These are phyloP conservation scores for Desmodesmus armatus DNA, from an alignment of 139 green algal species.

Conservation along the genomic window DNA sequence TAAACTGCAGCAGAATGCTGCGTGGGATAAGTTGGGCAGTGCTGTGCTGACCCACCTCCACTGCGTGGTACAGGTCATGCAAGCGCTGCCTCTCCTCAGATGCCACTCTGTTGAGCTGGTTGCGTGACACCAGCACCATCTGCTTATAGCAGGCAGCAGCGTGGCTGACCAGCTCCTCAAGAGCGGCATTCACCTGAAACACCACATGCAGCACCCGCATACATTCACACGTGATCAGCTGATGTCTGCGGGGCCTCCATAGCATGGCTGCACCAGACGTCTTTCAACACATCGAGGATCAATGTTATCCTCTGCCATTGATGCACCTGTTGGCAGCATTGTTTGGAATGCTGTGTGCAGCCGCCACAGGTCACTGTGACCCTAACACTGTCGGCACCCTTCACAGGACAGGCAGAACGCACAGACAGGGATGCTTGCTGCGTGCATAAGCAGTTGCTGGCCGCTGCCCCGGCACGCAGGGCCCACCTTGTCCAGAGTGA, in stretches of 20 bases:
- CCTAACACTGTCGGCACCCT: too few relatives aligned
- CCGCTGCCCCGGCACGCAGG: not conserved
- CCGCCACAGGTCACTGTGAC: too few relatives aligned
- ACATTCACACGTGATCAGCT: too few relatives aligned
- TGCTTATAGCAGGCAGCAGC: conserved; percentile 63
- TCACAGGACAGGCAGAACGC: too few relatives aligned
- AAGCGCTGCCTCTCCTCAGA: conserved; percentile 72
- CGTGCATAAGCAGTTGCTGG: not conserved
- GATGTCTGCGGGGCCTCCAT: too few relatives aligned
- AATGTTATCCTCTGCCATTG: too few relatives aligned
- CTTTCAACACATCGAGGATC: too few relatives aligned
- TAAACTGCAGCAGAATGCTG: too few relatives aligned
- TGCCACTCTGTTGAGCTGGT: conserved; percentile 38
- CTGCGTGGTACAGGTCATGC: conserved; percentile 61
- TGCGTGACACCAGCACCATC: conserved; percentile 48
- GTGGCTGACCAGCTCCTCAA: conserved; percentile 73
- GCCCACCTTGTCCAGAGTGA: conserved; percentile 72
- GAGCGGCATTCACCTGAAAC: conserved; percentile 76
- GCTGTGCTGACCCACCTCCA: conserved; percentile 62
- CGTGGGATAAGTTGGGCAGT: too few relatives aligned
- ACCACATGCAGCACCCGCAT: not conserved
- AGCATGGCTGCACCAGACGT: too few relatives aligned
- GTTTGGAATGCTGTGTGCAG: not conserved
- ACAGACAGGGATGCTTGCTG: not conserved
- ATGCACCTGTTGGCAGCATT: not conserved